A percentile compares a stretch with the other conserved stretches of the same genome.
Evolutionary conservation across 441 rosid species (phyloP).

Genomic region (Kokia cookei): DNA sequence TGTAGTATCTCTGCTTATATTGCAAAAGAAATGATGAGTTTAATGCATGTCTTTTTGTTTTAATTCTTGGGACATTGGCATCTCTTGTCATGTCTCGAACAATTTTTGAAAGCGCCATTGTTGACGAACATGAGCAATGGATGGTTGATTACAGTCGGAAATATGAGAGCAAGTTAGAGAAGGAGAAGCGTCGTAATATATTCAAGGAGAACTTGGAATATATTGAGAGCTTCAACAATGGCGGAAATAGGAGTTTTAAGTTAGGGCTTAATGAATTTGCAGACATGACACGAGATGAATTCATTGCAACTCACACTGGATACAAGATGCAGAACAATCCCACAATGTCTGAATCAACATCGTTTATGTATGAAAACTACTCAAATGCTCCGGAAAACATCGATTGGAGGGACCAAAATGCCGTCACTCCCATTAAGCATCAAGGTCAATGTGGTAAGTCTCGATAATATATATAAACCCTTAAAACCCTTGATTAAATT

Average conservation of each 20-base stretch:
- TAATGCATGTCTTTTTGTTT: not conserved
- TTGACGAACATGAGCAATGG: constrained; percentile 34
- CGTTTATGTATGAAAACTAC: not conserved
- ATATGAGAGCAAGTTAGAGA: constrained; percentile 28
- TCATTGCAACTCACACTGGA: too few relatives aligned
- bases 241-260: too few relatives aligned
- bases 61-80: constrained; percentile 1
- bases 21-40: not conserved
- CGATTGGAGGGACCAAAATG: constrained; percentile 34
- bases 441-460: constrained; percentile 30
- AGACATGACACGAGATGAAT: too few relatives aligned
- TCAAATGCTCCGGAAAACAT: constrained; percentile 3
- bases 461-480: too few relatives aligned
- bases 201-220: constrained; percentile 12
- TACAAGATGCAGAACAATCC: too few relatives aligned
- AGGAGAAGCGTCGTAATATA: constrained; percentile 22
- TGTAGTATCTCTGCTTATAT: not conserved
- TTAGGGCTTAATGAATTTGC: too few relatives aligned
- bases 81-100: constrained; percentile 31
- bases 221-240: too few relatives aligned
- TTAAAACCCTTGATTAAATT: too few relatives aligned
- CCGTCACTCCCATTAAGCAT: constrained; percentile 24
- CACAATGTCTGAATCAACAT: too few relatives aligned
- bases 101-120: constrained; percentile 16
- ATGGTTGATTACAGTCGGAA: constrained; percentile 25